phyloP scores from a whole-genome alignment of 352 stramenopile genomes.

The Globisporangium nagaii region DNA sequence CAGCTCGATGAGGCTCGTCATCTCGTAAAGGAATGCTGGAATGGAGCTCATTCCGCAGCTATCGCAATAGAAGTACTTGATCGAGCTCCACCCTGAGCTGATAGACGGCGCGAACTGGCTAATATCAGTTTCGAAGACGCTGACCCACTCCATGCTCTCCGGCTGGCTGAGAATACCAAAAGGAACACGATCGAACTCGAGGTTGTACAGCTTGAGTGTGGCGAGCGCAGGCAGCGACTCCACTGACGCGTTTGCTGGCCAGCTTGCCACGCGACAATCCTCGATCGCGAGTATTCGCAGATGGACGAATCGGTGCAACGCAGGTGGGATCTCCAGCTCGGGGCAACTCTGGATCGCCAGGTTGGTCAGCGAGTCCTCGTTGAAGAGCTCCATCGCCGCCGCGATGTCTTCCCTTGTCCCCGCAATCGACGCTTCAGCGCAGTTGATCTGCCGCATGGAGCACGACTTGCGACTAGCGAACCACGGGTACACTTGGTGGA shows the following conservation, averaged over 20 bases:
- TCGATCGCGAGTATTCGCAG: background rate
- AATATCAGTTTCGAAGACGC: background rate
- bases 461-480: conserved; percentile 5
- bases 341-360: background rate
- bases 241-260: background rate
- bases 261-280: background rate
- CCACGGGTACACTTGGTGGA: conserved; percentile 9
- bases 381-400: conserved; percentile 1
- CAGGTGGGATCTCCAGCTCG: background rate
- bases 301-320: background rate
- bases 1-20: conserved; percentile 1
- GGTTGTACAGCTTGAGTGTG: conserved; percentile 1
- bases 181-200: background rate
- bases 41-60: background rate
- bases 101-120: background rate
- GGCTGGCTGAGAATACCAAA: background rate
- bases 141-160: conserved; percentile 5
- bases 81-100: background rate
- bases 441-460: conserved; percentile 8
- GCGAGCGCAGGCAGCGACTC: background rate
- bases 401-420: background rate
- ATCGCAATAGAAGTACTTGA: conserved; percentile 12
- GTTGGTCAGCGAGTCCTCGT: conserved; percentile 2
- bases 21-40: background rate
- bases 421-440: conserved; percentile 3